Evolutionary conservation across 1,284 basidiomycete species (phyloP), one percentile per base, ranked within the genome.

Genomic region (Tremellales sp.): DNA sequence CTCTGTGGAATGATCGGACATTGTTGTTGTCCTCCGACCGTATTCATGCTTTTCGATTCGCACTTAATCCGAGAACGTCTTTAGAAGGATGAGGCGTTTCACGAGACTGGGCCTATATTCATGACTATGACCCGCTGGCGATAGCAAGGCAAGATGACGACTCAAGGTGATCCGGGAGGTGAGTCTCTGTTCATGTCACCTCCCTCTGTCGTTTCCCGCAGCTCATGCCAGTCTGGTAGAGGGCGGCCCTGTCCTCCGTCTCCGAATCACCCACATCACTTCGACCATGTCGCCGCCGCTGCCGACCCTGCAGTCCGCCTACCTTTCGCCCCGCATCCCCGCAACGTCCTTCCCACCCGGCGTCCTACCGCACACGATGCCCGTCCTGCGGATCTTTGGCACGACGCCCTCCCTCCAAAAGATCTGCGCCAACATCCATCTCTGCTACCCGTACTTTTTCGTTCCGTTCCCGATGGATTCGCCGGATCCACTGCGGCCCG

Each of bases 351-450:
- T 71, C n/a, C 70, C 72, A 19, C 50, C 56, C 0, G 72, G 72
- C 0, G 40, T 55, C 6, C 46, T 72, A 4, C 77, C 86, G 18
- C 77, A 77, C 10, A 76, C 75, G 25, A 82, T 86, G 14, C 93
- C 93, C 12, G 79, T 92, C 3, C 77, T 97, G 43, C 79, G 91
- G 43, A 84, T 97, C 46, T 97, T 85, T 71, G 94, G 94, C 14
- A 77, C 83, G 14, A 87, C 89, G 1, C 86, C 87, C 0, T 68
- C 74, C 1, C 86, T 89, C 3, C 77, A 82, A 65, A 86, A 85
- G 62, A 81, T 88, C 29, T 94, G 91, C 65, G 77, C 91, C 9
- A 87, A 97, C 75, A 76, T 97, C 21, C 94, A 97, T 72, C 83
- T 90, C 19, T 74, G 71, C 28, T 78, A 75, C 50, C 78, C 79